Evolutionary conservation across 2,329 filamentous ascomycete species (phyloP).

Genomic region (Fusarium pseudonygamai): DNA sequence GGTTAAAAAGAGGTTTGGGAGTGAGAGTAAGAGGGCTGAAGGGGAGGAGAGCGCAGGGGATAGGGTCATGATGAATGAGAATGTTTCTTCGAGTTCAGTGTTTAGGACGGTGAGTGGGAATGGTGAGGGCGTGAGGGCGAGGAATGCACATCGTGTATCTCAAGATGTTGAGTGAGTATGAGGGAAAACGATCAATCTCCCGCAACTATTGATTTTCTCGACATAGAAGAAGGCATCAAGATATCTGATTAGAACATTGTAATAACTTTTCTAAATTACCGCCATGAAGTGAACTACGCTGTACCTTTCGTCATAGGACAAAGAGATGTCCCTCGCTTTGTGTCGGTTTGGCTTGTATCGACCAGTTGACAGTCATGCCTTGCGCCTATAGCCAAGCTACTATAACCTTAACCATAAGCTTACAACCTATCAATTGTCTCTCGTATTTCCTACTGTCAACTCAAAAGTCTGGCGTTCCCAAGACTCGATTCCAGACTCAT

Average conservation of each 20-base stretch:
- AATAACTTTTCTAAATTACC: too few relatives aligned
- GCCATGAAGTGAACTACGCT: too few relatives aligned
- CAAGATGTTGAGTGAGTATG: slow-evolving; percentile 17
- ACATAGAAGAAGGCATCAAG: neutral
- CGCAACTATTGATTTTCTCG: rapidly evolving
- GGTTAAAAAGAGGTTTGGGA: slow-evolving; percentile 17
- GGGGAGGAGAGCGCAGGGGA: neutral
- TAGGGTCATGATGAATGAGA: slow-evolving; percentile 54
- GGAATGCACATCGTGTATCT: neutral
- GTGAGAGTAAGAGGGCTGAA: neutral
- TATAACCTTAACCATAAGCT: neutral
- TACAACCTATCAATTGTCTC: neutral
- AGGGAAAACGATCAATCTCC: too few relatives aligned
- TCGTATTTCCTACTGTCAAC: neutral
- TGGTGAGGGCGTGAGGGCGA: slow-evolving; percentile 14
- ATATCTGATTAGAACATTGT: neutral
- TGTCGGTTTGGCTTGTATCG: neutral
- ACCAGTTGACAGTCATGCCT: neutral
- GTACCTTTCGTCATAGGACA: too few relatives aligned
- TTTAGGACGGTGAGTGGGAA: slow-evolving; percentile 60
- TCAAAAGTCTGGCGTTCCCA: neutral
- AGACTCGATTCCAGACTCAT: neutral
- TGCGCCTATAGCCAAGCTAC: neutral
- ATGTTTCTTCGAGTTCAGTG: slow-evolving; percentile 70
- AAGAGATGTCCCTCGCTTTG: neutral